These are phyloP conservation scores for Gonapodya sp. DNA, from an alignment of 192 early-diverging fungal genomes.

Conservation along the genomic window DNA sequence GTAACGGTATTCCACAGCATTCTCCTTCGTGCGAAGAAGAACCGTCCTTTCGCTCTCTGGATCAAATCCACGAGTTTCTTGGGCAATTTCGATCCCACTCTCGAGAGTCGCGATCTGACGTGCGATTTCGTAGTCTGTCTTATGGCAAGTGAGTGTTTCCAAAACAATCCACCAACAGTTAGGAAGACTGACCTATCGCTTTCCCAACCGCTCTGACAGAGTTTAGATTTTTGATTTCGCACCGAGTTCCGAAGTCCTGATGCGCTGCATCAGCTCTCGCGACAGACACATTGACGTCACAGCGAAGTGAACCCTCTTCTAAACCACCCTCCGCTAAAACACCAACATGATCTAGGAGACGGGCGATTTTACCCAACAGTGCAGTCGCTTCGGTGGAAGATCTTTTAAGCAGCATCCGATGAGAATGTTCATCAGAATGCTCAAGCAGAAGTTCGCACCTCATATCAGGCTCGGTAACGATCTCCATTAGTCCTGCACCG, in stretches of 20 bases:
- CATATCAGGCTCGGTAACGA: slow-evolving; percentile 83
- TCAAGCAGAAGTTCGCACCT: slow-evolving; percentile 15
- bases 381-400: slow-evolving; percentile 63
- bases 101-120: slow-evolving; percentile 60
- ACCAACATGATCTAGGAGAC: slow-evolving; percentile 55
- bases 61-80: slow-evolving; percentile 80
- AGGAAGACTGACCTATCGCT: slow-evolving; percentile 44
- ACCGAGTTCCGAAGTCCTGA: slow-evolving; percentile 48
- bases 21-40: slow-evolving; percentile 67
- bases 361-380: slow-evolving; percentile 69
- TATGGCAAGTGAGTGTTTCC: background rate
- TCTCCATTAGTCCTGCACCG: slow-evolving; percentile 79
- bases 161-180: background rate
- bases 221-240: slow-evolving; percentile 75
- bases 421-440: slow-evolving; percentile 7
- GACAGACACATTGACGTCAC: slow-evolving; percentile 91
- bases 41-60: slow-evolving; percentile 49
- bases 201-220: slow-evolving; percentile 55
- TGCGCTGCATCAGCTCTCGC: slow-evolving; percentile 28
- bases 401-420: slow-evolving; percentile 7
- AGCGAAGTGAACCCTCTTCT: slow-evolving; percentile 67
- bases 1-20: slow-evolving; percentile 71
- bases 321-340: slow-evolving; percentile 25
- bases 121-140: slow-evolving; percentile 61
- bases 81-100: slow-evolving; percentile 35